These are phyloP conservation scores for Citrus hindsii DNA, from an alignment of 345 rosid species.

Conservation along the genomic window DNA sequence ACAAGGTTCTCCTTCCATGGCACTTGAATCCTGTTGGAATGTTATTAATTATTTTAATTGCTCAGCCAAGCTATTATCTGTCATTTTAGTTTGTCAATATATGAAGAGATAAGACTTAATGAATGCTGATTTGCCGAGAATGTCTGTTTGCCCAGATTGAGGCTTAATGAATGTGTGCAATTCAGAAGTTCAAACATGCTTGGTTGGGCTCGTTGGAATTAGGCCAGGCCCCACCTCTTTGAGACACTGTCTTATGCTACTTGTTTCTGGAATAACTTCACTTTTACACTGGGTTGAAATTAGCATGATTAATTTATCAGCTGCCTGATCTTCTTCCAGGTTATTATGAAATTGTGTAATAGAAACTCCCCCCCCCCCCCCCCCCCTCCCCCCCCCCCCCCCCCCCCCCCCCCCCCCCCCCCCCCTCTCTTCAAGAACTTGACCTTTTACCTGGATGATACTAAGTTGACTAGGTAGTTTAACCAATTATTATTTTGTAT, in stretches of 20 bases:
- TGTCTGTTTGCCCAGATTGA: background rate
- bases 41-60: conserved; percentile 10
- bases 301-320: background rate
- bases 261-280: background rate
- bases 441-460: background rate
- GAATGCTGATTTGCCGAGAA: background rate
- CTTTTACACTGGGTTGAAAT: background rate
- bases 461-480: background rate
- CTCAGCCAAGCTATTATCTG: background rate
- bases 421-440: background rate
- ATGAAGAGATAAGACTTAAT: background rate
- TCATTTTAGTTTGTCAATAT: conserved; percentile 9
- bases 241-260: background rate
- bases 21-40: conserved; percentile 17
- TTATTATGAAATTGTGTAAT: background rate
- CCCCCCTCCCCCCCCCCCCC: background rate
- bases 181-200: background rate
- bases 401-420: background rate
- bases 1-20: conserved; percentile 54
- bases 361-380: background rate
- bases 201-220: background rate
- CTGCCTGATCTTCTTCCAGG: background rate
- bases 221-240: background rate
- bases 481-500: background rate
- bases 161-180: background rate